These are phyloP conservation scores for Phytophthora meadii DNA, from an alignment of 352 stramenopile species.

Conservation along the genomic window DNA sequence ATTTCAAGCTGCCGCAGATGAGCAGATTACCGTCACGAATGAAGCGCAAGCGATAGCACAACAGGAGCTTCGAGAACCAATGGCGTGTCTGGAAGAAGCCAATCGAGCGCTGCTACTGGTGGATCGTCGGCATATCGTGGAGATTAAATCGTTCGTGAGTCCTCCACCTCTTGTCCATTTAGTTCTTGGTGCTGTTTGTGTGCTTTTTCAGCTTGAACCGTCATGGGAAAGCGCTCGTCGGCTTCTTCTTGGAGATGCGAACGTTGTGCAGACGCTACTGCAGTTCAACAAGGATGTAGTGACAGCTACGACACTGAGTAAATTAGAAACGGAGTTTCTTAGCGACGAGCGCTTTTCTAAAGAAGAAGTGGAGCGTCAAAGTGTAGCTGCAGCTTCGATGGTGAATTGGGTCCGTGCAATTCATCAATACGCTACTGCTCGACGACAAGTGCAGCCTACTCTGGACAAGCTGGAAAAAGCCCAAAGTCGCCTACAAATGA, in stretches of 20 bases:
- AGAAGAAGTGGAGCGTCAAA: slow-evolving; percentile 81
- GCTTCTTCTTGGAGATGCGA: slow-evolving; percentile 64
- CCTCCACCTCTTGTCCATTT: slow-evolving; percentile 75
- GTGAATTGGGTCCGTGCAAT: slow-evolving; percentile 79
- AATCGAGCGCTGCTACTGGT: slow-evolving; percentile 67
- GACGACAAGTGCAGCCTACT: slow-evolving; percentile 64
- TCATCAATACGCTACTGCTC: slow-evolving; percentile 60
- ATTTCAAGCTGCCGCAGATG: slow-evolving; percentile 61
- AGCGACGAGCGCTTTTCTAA: slow-evolving; percentile 60
- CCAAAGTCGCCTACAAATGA: slow-evolving; percentile 49
- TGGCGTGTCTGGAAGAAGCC: slow-evolving; percentile 73
- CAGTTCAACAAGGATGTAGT: slow-evolving; percentile 81
- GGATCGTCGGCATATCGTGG: slow-evolving; percentile 77
- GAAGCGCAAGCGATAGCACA: slow-evolving; percentile 67
- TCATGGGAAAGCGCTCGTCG: slow-evolving; percentile 77
- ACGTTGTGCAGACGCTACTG: slow-evolving; percentile 75
- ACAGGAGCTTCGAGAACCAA: slow-evolving; percentile 60
- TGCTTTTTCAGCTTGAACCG: slow-evolving; percentile 73
- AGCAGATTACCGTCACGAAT: slow-evolving; percentile 70
- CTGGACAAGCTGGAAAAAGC: slow-evolving; percentile 72
- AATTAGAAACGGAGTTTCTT: slow-evolving; percentile 60
- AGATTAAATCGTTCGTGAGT: slow-evolving; percentile 87
- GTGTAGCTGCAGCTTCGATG: slow-evolving; percentile 79
- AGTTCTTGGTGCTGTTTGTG: slow-evolving; percentile 74
- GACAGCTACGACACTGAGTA: slow-evolving; percentile 38